phyloP scores from a whole-genome alignment of 2,329 filamentous ascomycete species.

The Celoporthe dispersa region DNA sequence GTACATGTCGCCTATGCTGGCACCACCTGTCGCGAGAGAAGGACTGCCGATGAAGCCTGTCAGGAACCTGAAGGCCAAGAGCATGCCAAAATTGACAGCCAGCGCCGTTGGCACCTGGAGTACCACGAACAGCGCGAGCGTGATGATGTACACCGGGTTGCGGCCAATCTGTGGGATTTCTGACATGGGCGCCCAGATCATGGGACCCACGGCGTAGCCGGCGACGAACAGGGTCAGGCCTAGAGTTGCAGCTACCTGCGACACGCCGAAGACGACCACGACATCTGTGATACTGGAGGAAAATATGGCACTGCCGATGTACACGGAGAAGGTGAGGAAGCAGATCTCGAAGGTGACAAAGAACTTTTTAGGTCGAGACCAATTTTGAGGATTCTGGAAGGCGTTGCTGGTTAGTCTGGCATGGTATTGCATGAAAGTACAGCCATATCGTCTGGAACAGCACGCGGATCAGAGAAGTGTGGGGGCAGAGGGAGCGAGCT shows the following conservation, averaged over 20 bases:
- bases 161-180: conserved; percentile 71
- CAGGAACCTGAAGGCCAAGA: conserved; percentile 67
- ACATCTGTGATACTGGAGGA: conserved; percentile 52
- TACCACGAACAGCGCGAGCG: conserved; percentile 70
- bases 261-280: conserved; percentile 57
- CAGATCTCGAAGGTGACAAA: conserved; percentile 37
- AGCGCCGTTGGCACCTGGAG: conserved; percentile 67
- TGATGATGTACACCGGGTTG: conserved; percentile 69
- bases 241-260: conserved; percentile 55
- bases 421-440: neutral
- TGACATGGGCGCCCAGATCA: conserved; percentile 68
- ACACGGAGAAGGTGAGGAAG: conserved; percentile 60
- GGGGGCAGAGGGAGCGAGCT: conserved; percentile 1
- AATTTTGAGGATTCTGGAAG: conserved; percentile 42
- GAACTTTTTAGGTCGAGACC: conserved; percentile 44
- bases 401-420: neutral
- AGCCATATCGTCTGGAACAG: neutral
- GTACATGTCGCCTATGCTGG: conserved; percentile 57
- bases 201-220: conserved; percentile 65
- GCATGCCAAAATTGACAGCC: conserved; percentile 63
- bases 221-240: conserved; percentile 67
- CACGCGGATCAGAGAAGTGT: too few relatives aligned
- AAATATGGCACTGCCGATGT: conserved; percentile 54
- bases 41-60: conserved; percentile 70
- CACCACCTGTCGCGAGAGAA: conserved; percentile 62